Evolutionary conservation across 2,329 filamentous ascomycete species (phyloP).

Genomic region (Beauveria medogensis): DNA sequence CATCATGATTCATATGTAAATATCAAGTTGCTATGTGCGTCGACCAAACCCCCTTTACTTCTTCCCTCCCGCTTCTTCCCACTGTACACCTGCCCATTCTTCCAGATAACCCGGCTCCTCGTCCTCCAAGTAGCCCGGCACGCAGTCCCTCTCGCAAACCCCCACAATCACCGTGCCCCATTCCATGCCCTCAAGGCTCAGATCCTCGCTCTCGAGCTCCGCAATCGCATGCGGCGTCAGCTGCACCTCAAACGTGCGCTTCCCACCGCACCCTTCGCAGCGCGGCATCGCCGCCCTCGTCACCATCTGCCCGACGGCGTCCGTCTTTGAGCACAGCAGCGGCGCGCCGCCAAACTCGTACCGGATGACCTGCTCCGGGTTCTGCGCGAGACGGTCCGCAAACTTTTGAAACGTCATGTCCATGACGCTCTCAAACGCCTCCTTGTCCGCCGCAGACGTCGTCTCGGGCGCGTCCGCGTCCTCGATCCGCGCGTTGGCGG

Average conservation of each 20-base stretch:
- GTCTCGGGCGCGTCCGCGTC: slow-evolving; percentile 32
- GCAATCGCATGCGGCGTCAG: slow-evolving; percentile 84
- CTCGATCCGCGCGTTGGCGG: slow-evolving; percentile 37
- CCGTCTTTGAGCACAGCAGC: slow-evolving; percentile 72
- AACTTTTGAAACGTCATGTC: slow-evolving; percentile 75
- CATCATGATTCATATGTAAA: slow-evolving; percentile 18
- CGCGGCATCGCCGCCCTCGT: slow-evolving; percentile 51
- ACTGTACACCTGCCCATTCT: slow-evolving; percentile 97
- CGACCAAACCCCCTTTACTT: slow-evolving; percentile 17
- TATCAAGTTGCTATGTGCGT: slow-evolving; percentile 13
- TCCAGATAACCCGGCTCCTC: slow-evolving; percentile 73
- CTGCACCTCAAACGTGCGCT: slow-evolving; percentile 83
- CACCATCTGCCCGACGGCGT: slow-evolving; percentile 63
- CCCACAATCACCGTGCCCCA: slow-evolving; percentile 91
- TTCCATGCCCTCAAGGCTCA: slow-evolving; percentile 81
- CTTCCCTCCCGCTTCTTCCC: slow-evolving; percentile 64
- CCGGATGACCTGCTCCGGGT: slow-evolving; percentile 73
- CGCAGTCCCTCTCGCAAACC: slow-evolving; percentile 76
- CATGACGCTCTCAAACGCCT: slow-evolving; percentile 65
- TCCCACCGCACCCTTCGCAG: slow-evolving; percentile 67
- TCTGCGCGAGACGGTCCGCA: slow-evolving; percentile 68
- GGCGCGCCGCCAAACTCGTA: slow-evolving; percentile 70
- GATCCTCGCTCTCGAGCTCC: slow-evolving; percentile 72
- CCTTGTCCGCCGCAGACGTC: slow-evolving; percentile 50
- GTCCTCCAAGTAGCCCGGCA: slow-evolving; percentile 45